Evolutionary conservation across 163 green algal genomes (phyloP).

Genomic region (Scenedesmus sp.): DNA sequence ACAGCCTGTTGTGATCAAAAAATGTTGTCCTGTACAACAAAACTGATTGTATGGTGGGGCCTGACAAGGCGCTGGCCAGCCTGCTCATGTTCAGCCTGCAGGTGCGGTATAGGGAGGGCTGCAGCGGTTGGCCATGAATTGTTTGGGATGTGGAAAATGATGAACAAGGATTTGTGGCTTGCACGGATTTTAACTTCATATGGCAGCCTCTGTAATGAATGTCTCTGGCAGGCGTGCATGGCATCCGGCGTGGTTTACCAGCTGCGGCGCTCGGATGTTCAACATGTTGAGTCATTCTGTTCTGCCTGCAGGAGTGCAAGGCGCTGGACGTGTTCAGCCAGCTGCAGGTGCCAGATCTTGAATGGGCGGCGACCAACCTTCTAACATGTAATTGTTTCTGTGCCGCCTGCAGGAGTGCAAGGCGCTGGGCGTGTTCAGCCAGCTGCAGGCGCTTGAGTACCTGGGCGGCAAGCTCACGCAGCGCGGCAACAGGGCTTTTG

Average conservation of each 20-base stretch:
- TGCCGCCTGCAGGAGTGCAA: constrained; percentile 85
- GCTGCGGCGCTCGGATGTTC: no score
- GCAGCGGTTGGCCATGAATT: no score
- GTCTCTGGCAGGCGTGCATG: no score
- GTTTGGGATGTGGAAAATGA: no score
- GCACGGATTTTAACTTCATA: no score
- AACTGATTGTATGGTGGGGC: constrained; percentile 87
- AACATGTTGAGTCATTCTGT: no score
- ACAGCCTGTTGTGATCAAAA: no score
- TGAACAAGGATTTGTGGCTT: no score
- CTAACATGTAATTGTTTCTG: neutral
- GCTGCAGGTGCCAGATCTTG: constrained; percentile 94
- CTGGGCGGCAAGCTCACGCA: constrained; percentile 71
- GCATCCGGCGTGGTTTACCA: no score
- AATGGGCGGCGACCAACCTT: no score
- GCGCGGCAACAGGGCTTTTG: constrained; percentile 27
- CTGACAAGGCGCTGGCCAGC: constrained; percentile 53
- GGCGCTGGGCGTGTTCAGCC: constrained; percentile 83
- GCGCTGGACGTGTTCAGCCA: constrained; percentile 85
- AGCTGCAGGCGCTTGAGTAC: constrained; percentile 94
- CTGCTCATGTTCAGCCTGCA: constrained; percentile 80
- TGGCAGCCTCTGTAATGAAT: no score
- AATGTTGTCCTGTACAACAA: no score
- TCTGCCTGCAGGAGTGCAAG: constrained; percentile 86
- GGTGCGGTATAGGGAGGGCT: constrained; percentile 57